Conservation (phyloP, 495 filamentous ascomycete genomes). For the Hyaloscypha finlandica region DNA sequence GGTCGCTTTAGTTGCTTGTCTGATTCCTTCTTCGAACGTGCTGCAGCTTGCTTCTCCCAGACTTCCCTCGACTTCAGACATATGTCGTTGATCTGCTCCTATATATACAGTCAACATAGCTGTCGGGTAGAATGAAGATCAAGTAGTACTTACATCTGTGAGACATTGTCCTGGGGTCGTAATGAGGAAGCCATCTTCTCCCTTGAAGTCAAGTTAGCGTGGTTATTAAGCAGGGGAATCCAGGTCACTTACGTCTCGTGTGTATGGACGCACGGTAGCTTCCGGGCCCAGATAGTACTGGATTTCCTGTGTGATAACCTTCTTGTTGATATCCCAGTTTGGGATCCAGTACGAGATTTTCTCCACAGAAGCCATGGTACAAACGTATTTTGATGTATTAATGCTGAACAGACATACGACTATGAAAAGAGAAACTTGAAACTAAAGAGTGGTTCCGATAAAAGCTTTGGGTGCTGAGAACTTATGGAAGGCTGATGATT, state of each 20-base stretch:
- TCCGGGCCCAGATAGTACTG: conserved; percentile 57
- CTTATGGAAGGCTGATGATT: not conserved
- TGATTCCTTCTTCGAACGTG: conserved; percentile 45
- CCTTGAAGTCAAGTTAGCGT: conserved; percentile 42
- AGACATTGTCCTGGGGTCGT: conserved; percentile 54
- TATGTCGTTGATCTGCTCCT: conserved; percentile 62
- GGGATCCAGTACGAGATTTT: conserved; percentile 59
- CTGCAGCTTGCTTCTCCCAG: conserved; percentile 58
- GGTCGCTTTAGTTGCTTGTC: conserved; percentile 54
- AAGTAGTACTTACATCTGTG: conserved; percentile 49
- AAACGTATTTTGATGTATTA: conserved; percentile 18
- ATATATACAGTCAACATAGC: conserved; percentile 19
- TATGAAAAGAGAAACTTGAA: not conserved
- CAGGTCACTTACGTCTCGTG: conserved; percentile 45
- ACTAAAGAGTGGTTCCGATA: not conserved
- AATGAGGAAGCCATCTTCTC: conserved; percentile 58
- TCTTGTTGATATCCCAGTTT: conserved; percentile 57
- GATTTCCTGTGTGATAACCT: conserved; percentile 57
- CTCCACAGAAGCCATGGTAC: conserved; percentile 25
- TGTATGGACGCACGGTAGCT: conserved; percentile 54
- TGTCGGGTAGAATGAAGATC: conserved; percentile 1
- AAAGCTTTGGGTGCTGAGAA: not conserved
- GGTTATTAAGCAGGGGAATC: conserved; percentile 22
- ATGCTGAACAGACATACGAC: conserved; percentile 25
- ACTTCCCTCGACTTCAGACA: conserved; percentile 56